Conservation (phyloP, 345 rosid genomes). For the Gossypium sturtianum region DNA sequence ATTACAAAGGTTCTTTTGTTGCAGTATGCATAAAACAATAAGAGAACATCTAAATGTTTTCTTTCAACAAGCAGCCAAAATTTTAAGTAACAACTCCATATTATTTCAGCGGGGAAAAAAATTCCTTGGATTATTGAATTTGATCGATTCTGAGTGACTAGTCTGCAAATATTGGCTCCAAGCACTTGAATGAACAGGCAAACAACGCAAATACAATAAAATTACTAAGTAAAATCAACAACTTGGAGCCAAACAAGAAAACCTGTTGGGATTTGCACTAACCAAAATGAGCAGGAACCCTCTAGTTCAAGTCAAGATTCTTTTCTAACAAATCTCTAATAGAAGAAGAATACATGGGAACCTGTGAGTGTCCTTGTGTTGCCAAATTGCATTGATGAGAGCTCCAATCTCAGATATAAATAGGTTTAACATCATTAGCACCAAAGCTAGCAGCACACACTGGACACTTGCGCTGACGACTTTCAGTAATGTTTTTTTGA, state of each 20-base stretch:
- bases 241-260: conserved; percentile 18
- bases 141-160: conserved; percentile 20
- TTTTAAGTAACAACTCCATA: no score
- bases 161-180: conserved; percentile 24
- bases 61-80: no score
- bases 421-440: conserved; percentile 84
- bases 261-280: conserved; percentile 13
- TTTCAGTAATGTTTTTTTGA: conserved; percentile 52
- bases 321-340: conserved; percentile 13
- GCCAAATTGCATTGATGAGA: background rate
- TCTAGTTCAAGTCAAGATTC: conserved; percentile 12
- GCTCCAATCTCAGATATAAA: conserved; percentile 58
- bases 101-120: background rate
- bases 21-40: no score
- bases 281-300: conserved; percentile 11
- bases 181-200: conserved; percentile 9
- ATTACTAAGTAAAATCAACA: conserved; percentile 10
- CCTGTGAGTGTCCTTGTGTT: conserved; percentile 15
- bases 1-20: no score
- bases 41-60: no score
- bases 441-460: conserved; percentile 79
- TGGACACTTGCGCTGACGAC: conserved; percentile 90
- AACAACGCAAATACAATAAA: conserved; percentile 15
- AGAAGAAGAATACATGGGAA: conserved; percentile 5
- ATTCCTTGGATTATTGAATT: background rate